Evolutionary conservation across 2,329 filamentous ascomycete genomes (phyloP), one percentile per base, ranked within the genome.

Genomic region (Apiospora pterosperma): DNA sequence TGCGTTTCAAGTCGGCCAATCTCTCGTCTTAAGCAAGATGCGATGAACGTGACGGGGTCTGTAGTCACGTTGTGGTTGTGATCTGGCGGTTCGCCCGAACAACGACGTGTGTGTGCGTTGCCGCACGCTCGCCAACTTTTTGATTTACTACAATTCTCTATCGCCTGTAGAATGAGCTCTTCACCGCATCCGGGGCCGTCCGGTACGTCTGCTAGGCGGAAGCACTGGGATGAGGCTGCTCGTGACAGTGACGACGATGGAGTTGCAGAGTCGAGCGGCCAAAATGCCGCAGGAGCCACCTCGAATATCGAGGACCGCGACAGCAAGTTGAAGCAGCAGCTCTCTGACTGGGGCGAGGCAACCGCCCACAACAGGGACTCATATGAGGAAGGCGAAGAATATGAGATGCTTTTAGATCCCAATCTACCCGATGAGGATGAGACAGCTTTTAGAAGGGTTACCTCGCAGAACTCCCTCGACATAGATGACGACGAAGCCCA

Each of bases 321-420:
- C 62, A 73, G 76, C 58, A 73, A 75, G 68, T 68, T 75, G 63
- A 78, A 77, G 69, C 67, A 76, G 65, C 75, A 78, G 59, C 72
- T 78, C 66, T 77, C 78, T 31, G 75, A 78, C 67, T 81, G 81
- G 79, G 75, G 73, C 66, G 76, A 80, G 67, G 77, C 79, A 63
- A 76, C 74, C 59, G 73, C 72, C 66, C 73, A 75, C 52, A 70
- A 74, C 58, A 74, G 71, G 36, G 70, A 79, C 39, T 72, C 76
- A 52, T 79, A 80, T 39, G 76, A 78, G 48, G 79, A 79, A 39
- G 79, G 81, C 62, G 83, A 84, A 65, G 85, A 88, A 72, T 77
- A 85, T 69, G 85, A 87, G 71, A 81, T 84, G 48, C 79, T 88
- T n/a, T 73, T 87, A 70, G 83, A 87, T 68, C 83, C 84, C 0